Evolutionary conservation across 768 basidiomycete species (phyloP), one percentile per base, ranked within the genome.

Genomic region (Phanerodontia chrysosporium): DNA sequence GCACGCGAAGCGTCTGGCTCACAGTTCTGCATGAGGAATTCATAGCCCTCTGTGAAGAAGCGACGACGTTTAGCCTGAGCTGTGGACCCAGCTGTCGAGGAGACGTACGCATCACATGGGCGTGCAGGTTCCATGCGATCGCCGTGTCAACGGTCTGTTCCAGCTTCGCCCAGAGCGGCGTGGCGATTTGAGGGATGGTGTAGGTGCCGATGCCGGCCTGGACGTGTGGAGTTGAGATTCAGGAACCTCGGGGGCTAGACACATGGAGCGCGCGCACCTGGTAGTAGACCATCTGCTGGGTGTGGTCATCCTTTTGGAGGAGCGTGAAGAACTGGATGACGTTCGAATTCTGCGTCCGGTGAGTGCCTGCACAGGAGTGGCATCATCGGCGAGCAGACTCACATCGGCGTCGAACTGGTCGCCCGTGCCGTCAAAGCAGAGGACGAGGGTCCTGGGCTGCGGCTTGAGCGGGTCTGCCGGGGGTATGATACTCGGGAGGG

Each of bases 341-440:
- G 54, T 82, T 83, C 28, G 69, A 68, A 58, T 69, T 70, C 65
- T 70, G 30, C 12, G 21, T 18, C 14, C n/a, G 25, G 21, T 36
- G 6, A 24, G 30, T 22, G 10, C 12, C 18, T 24, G 29, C 6
- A 5, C 4, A 53, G 30, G 32, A 0, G 22, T 44, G 36, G 49
- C 7, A 44, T 8, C 4, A 42, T 42, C 8, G 4, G 16, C 16
- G 46, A 7, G n/a, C n/a, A n/a, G n/a, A 51, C 81, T 29, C 54
- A 86, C 87, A 62, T 88, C 85, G 29, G 76, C 67, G 63, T 85
- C 83, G 63, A 89, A 89, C 66, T 86, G 83, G 69, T 86, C 84
- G 4, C 84, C 83, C 58, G 70, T 69, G 14, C 70, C 85, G 64
- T 90, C 89, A 62, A 90, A 90, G 67, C 89, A 90, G 1, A 90